Base-by-base conservation (phyloP, 768 basidiomycete genomes). In the Amanita molliuscula region DNA sequence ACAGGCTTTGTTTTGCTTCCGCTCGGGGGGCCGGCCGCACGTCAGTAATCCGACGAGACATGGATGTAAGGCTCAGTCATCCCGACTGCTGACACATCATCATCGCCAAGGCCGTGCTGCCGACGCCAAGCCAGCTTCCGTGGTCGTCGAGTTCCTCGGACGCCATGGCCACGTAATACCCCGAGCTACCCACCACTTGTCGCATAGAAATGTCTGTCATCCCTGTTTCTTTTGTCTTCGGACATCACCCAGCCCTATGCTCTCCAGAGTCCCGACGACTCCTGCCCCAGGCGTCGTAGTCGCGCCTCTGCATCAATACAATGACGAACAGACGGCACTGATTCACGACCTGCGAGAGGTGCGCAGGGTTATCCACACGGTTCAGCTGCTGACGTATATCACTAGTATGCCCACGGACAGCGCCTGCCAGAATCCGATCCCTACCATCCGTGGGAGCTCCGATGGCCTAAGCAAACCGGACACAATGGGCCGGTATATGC, bases 401-500 rank as follows among this genome's bases (percentile, higher is more conserved):
- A 46, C 21, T 55, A 92, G 89, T 86, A 86, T 56, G 79, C 86
- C 25, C 57, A 77, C 20, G 70, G 76, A n/a, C 66, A 86, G 35
- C 59, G 76, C 4, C 71, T 93, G 3, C 83, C 88, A 3, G 56
- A 72, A 33, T 71, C 74, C 10, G 87, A 94, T 59, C 66, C 82
- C 6, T 93, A 93, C 59, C 60, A 80, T 52, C 68, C 73, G 44
- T 90, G 87, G 86, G 90, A 94, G 63, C 63, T 70, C 16, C 76
- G 82, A 52, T 94, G 89, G 84, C 66, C n/a, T 94, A 4, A 67
- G 71, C 54, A 78, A 67, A 62, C 74, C 78, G 33, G 88, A 81
- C 65, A 89, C 75, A 5, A 65, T 81, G 18, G 70, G 77, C 21
- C 80, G 90, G 11, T 94, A 92, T 60, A 80, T 89, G 75, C 80